Evolutionary conservation across 1,284 basidiomycete species (phyloP).

Genomic region (Fomitopsis betulina): DNA sequence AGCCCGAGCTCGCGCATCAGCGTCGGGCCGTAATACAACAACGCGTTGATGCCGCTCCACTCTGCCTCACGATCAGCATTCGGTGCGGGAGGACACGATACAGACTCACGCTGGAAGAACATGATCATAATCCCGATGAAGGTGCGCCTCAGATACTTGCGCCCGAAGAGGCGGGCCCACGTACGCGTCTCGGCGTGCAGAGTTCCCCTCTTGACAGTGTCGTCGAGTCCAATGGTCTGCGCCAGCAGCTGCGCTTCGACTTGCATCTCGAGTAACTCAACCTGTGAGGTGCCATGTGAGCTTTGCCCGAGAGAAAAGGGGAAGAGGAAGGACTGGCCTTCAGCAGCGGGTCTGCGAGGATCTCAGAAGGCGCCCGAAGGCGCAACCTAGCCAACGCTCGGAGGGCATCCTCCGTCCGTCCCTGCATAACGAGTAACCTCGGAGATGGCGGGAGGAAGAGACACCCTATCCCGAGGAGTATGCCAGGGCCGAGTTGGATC

Average conservation of each 20-base stretch:
- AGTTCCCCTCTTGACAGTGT: slow-evolving; percentile 18
- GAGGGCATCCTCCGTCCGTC: slow-evolving; percentile 37
- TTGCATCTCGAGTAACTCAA: slow-evolving; percentile 72
- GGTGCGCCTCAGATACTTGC: slow-evolving; percentile 53
- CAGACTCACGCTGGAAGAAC: slow-evolving; percentile 70
- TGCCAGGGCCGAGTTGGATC: slow-evolving; percentile 67
- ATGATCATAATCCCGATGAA: slow-evolving; percentile 67
- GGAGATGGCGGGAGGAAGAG: slow-evolving; percentile 72
- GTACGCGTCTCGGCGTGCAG: slow-evolving; percentile 36
- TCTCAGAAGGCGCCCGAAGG: slow-evolving; percentile 31
- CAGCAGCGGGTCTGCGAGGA: slow-evolving; percentile 45
- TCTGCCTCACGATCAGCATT: slow-evolving; percentile 36
- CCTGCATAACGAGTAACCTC: slow-evolving; percentile 57
- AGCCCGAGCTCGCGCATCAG: slow-evolving; percentile 64
- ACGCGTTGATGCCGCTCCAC: slow-evolving; percentile 80
- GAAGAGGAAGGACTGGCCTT: slow-evolving; percentile 35
- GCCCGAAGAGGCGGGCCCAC: slow-evolving; percentile 53
- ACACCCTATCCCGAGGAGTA: slow-evolving; percentile 58
- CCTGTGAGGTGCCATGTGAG: slow-evolving; percentile 30
- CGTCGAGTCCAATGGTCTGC: slow-evolving; percentile 19
- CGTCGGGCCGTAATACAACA: slow-evolving; percentile 78
- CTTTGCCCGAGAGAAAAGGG: no score
- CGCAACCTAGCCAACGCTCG: slow-evolving; percentile 51
- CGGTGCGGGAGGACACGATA: background rate
- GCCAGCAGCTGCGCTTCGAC: slow-evolving; percentile 54